Evolutionary conservation across 1,139 yeast genomes (phyloP), one percentile per base, ranked within the genome.

Genomic region (Yamadazyma mexicana): DNA sequence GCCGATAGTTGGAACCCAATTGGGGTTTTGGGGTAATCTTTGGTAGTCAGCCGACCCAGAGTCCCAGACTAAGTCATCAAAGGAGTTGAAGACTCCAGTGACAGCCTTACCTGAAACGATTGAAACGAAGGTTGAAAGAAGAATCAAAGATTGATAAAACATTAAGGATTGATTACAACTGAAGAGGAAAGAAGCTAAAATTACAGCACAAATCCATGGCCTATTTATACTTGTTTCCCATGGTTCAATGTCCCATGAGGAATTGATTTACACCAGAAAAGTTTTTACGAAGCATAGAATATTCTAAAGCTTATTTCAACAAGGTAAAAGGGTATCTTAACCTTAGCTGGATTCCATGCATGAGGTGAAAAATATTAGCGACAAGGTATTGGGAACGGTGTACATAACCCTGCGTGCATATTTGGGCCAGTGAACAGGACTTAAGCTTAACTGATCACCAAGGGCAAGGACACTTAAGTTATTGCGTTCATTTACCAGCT

Each of bases 1-100:
- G 3, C 43, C 39, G n/a, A 64, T 38, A 0, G 50, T 44, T 2
- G 59, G 61, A 11, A 40, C 33, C 67, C 68, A 64, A 44, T 46
- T 53, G 1, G 63, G 62, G 18, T 36, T 35, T 12, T 30, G 25
- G 3, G 43, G 40, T 9, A 31, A 15, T 12, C 26, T 18, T 20
- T 18, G 29, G 30, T 33, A 39, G 2, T 18, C 7, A 12, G 34
- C 2, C 11, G 14, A 3, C 22, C 40, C 40, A 15, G 31, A 5
- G 6, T 17, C n/a, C 39, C 33, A 39, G 4, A 14, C 22, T 25
- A 41, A 35, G 34, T 26, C 31, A 17, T 41, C 32, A 17, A 41
- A 41, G 14, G 44, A 41, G 4, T 34, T 39, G 38, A 41, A 36
- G n/a, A 41, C 24, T 14, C 40, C 44, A 3, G 36, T 33, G 18